Evolutionary conservation across 768 basidiomycete genomes (phyloP).

Genomic region (Termitomyces sp.): DNA sequence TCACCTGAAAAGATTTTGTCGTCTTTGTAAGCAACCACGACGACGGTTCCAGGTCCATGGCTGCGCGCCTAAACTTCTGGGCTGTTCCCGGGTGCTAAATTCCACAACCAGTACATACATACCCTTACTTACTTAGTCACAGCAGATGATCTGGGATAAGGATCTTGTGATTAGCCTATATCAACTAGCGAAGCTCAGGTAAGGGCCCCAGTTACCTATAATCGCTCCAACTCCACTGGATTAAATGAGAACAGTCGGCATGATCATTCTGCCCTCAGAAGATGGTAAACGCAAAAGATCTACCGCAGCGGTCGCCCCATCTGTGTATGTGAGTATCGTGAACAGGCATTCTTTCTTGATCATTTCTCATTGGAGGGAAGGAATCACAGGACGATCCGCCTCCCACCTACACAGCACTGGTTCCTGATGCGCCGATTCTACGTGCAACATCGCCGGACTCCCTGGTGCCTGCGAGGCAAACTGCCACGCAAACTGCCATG

Average conservation of each 20-base stretch:
- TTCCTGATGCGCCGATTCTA: neutral
- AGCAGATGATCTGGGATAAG: neutral
- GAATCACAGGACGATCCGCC: slow-evolving; percentile 19
- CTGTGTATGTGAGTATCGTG: slow-evolving; percentile 5
- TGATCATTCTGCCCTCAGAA: slow-evolving; percentile 11
- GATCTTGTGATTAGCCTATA: slow-evolving; percentile 10
- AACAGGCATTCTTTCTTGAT: neutral
- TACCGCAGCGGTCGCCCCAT: neutral
- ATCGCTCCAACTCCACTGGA: neutral
- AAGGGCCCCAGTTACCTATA: neutral
- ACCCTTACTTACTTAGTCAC: neutral
- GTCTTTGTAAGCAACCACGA: slow-evolving; percentile 10
- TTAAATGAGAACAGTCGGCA: neutral
- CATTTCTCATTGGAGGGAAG: neutral
- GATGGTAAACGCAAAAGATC: slow-evolving; percentile 6
- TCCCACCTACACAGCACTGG: slow-evolving; percentile 16
- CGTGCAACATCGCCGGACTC: slow-evolving; percentile 1
- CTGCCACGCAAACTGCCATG: slow-evolving; percentile 18
- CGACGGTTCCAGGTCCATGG: too few species aligned
- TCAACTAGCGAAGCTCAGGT: neutral
- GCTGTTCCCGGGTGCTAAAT: neutral
- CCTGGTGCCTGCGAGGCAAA: slow-evolving; percentile 3
- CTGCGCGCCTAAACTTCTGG: too few species aligned
- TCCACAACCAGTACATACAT: neutral
- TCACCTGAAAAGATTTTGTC: neutral